phyloP scores from a whole-genome alignment of 371 early-diverging fungal genomes.

The Syncephalastrum sp. region DNA sequence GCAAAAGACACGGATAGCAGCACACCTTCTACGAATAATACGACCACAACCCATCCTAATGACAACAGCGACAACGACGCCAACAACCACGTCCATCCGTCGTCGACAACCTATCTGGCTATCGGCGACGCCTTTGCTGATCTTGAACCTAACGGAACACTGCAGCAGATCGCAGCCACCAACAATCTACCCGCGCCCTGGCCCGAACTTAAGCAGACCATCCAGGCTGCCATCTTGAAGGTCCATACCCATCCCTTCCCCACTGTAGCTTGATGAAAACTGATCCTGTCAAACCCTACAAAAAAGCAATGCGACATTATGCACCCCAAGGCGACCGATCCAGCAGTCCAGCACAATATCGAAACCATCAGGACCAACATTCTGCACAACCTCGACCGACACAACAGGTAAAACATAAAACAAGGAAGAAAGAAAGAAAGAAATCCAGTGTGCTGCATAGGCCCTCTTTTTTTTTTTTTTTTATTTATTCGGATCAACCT shows the following conservation, averaged over 20 bases:
- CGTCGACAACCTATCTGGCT: too few species aligned
- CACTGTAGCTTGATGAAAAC: too few species aligned
- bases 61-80: too few species aligned
- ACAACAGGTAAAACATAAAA: slow-evolving; percentile 25
- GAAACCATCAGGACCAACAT: slow-evolving; percentile 28
- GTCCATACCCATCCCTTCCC: slow-evolving; percentile 5
- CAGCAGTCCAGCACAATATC: slow-evolving; percentile 3
- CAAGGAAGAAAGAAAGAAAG: neutral
- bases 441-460: too few species aligned
- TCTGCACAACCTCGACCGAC: slow-evolving; percentile 27
- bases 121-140: too few species aligned
- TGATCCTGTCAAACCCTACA: too few species aligned
- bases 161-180: slow-evolving; percentile 22
- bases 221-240: slow-evolving; percentile 19
- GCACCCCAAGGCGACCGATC: slow-evolving; percentile 13
- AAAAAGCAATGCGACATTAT: slow-evolving; percentile 32
- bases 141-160: neutral
- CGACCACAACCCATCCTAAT: too few species aligned
- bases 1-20: too few species aligned
- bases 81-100: too few species aligned
- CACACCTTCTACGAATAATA: too few species aligned
- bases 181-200: slow-evolving; percentile 20
- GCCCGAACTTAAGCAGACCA: slow-evolving; percentile 17
- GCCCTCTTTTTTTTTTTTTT: neutral
- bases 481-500: neutral